These are phyloP conservation scores for Cytospora chrysosperma DNA, from an alignment of 2,329 filamentous ascomycete species.

Conservation along the genomic window DNA sequence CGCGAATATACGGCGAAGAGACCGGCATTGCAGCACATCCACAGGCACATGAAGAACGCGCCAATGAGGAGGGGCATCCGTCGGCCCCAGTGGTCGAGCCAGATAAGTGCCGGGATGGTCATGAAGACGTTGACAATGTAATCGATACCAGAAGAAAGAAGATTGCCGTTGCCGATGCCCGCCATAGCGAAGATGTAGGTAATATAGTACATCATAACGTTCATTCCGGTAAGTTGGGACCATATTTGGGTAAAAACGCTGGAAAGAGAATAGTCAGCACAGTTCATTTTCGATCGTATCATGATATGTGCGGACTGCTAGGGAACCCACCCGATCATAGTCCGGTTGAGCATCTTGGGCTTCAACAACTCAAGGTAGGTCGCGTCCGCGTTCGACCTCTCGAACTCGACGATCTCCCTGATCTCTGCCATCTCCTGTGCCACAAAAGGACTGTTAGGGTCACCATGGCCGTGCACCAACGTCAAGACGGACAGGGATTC, in stretches of 20 bases:
- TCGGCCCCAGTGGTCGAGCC: conserved; percentile 73
- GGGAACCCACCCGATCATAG: conserved; percentile 54
- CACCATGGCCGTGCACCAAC: conserved; percentile 63
- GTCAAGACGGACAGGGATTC: conserved; percentile 48
- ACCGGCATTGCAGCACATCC: conserved; percentile 46
- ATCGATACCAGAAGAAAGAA: conserved; percentile 68
- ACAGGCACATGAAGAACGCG: conserved; percentile 60
- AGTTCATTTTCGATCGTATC: too few relatives aligned
- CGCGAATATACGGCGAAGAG: conserved; percentile 44
- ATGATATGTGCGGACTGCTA: not conserved
- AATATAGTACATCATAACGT: conserved; percentile 71
- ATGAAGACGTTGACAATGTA: conserved; percentile 79
- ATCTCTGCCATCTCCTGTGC: conserved; percentile 69
- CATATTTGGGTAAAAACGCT: conserved; percentile 69
- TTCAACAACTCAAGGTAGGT: conserved; percentile 71
- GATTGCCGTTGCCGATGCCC: conserved; percentile 58
- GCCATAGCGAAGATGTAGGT: conserved; percentile 72
- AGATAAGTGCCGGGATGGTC: conserved; percentile 74
- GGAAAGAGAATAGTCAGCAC: not conserved
- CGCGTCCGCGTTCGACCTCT: conserved; percentile 66
- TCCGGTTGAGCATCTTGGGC: conserved; percentile 72
- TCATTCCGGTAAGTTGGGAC: conserved; percentile 71
- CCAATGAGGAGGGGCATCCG: conserved; percentile 66
- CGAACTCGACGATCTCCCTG: conserved; percentile 70
- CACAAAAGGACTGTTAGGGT: conserved; percentile 65